A percentile compares a stretch with the other conserved stretches of the same genome.
Conservation (phyloP, 2,329 filamentous ascomycete species). For the Cryphonectria parasitica region DNA sequence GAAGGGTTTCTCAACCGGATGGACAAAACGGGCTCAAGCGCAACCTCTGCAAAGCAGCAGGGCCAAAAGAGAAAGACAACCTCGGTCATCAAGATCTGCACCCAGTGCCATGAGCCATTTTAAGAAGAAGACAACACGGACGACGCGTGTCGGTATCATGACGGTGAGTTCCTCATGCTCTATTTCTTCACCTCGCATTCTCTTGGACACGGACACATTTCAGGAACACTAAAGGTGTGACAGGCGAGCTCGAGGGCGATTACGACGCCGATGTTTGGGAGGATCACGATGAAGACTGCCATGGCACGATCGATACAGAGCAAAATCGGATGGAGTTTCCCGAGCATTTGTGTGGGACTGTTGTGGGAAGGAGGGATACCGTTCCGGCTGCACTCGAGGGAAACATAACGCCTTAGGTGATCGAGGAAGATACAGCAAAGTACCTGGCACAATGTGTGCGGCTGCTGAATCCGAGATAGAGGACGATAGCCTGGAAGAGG, state of each 20-base stretch:
- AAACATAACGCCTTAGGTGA: conserved; percentile 20
- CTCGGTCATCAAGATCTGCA: conserved; percentile 22
- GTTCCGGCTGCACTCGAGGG: conserved; percentile 25
- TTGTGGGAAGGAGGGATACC: conserved; percentile 31
- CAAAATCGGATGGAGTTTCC: conserved; percentile 34
- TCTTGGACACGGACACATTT: too few relatives aligned
- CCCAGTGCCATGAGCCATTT: conserved; percentile 29
- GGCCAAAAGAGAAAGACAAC: conserved; percentile 2
- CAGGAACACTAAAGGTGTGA: background rate
- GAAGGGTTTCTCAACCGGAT: background rate
- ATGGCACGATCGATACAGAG: conserved; percentile 36
- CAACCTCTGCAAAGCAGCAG: background rate
- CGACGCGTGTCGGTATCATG: conserved; percentile 26
- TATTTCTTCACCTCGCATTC: too few relatives aligned
- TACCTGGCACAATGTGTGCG: too few relatives aligned
- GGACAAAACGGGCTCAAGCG: background rate
- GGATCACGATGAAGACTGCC: conserved; percentile 36
- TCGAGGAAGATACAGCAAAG: too few relatives aligned
- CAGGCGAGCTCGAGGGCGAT: conserved; percentile 35
- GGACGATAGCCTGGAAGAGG: too few relatives aligned
- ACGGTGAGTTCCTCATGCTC: conserved; percentile 17
- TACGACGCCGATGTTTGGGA: conserved; percentile 35
- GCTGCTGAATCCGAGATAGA: too few relatives aligned
- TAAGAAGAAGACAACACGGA: conserved; percentile 27
- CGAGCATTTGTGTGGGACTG: conserved; percentile 38